phyloP scores from a whole-genome alignment of 176 grass and related monocot genomes.

The Avena atlantica region DNA sequence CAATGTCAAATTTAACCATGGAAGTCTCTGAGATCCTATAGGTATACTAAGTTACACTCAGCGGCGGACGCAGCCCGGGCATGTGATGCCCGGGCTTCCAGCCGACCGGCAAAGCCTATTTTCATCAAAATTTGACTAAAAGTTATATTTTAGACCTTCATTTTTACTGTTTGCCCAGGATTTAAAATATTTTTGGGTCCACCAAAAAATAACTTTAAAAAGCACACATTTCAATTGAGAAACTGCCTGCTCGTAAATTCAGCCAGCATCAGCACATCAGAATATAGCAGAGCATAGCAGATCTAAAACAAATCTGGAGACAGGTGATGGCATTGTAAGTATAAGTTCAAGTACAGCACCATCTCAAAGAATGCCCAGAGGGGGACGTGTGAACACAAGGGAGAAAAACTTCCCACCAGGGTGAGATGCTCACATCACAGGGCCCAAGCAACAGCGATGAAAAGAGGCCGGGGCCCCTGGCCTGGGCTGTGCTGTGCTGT shows the following conservation, averaged over 20 bases:
- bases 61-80: too few species aligned
- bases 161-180: too few species aligned
- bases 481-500: conserved; percentile 15
- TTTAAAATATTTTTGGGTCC: too few species aligned
- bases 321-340: conserved; percentile 5
- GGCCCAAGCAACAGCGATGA: conserved; percentile 51
- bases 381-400: conserved; percentile 41
- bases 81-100: too few species aligned
- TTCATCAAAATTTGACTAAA: too few species aligned
- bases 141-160: too few species aligned
- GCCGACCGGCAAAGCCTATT: too few species aligned
- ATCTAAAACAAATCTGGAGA: conserved; percentile 40
- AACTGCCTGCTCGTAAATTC: conserved; percentile 29
- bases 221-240: not conserved
- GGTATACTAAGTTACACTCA: too few species aligned
- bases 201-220: not conserved
- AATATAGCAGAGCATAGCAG: not conserved
- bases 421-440: conserved; percentile 65
- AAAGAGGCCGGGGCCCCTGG: conserved; percentile 33
- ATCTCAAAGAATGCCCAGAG: conserved; percentile 33
- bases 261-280: conserved; percentile 10
- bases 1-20: conserved; percentile 17
- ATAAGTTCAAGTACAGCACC: conserved; percentile 42
- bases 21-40: too few species aligned
- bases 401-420: conserved; percentile 42